These are phyloP conservation scores for Starmerella potacharoeniae DNA, from an alignment of 805 yeast genomes.

Conservation along the genomic window DNA sequence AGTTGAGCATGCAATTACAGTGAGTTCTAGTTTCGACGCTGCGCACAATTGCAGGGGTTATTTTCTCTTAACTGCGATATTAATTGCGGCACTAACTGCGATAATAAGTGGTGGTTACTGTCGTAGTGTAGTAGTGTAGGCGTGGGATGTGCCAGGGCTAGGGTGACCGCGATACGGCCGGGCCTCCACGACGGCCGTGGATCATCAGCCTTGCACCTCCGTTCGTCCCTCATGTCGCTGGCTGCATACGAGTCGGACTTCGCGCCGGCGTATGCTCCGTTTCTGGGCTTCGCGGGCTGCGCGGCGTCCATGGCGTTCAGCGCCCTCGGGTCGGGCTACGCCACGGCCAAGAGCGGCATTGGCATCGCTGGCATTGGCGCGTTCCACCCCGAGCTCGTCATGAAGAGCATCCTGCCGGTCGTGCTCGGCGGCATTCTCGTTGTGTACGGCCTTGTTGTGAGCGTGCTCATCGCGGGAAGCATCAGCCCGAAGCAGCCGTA, in stretches of 20 bases:
- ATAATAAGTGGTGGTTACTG: too few species aligned
- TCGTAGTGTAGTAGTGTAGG: too few species aligned
- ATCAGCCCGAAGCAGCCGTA: conserved; percentile 67
- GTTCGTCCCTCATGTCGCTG: conserved; percentile 5
- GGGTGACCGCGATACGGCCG: not conserved
- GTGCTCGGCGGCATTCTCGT: conserved; percentile 97
- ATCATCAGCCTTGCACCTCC: not conserved
- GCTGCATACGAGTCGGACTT: conserved; percentile 38
- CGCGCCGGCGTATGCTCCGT: conserved; percentile 89
- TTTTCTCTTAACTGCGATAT: too few species aligned
- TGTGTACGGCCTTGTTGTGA: conserved; percentile 92
- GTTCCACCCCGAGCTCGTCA: conserved; percentile 90
- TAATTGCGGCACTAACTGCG: too few species aligned
- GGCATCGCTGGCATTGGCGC: conserved; percentile 98
- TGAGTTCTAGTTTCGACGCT: too few species aligned
- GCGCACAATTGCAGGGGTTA: too few species aligned
- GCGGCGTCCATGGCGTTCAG: conserved; percentile 83
- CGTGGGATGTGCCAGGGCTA: too few species aligned
- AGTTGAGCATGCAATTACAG: too few species aligned
- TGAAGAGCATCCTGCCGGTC: conserved; percentile 86
- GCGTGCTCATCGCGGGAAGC: conserved; percentile 81
- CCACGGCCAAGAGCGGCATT: conserved; percentile 95
- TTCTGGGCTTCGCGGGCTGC: conserved; percentile 93
- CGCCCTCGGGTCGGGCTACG: conserved; percentile 97
- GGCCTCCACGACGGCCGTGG: not conserved